Conservation (phyloP, 805 yeast genomes). For the Metschnikowia sp. region DNA sequence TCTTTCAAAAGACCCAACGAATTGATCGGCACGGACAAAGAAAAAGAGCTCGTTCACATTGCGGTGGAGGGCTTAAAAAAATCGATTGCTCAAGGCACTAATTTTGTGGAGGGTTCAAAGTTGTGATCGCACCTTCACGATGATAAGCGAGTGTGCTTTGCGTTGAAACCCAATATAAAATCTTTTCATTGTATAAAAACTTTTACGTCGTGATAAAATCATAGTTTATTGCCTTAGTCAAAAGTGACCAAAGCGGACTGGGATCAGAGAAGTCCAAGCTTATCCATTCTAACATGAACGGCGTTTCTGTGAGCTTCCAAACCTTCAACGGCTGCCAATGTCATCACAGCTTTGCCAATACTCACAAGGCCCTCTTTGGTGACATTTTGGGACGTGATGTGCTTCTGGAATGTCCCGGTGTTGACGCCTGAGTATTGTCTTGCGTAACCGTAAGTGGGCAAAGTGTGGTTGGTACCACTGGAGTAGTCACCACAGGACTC, state of each 20-base stretch:
- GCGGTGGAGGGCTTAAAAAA: constrained; percentile 39
- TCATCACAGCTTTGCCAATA: constrained; percentile 96
- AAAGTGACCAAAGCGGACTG: too few species aligned
- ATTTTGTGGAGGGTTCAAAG: constrained; percentile 37
- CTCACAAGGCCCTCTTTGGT: constrained; percentile 78
- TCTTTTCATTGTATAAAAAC: too few species aligned
- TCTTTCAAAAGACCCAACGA: constrained; percentile 36
- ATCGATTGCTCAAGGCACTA: constrained; percentile 40
- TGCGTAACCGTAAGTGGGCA: constrained; percentile 98
- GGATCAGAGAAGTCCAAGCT: constrained; percentile 52
- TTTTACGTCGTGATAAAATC: too few species aligned
- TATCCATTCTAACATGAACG: constrained; percentile 88
- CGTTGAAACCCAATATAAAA: too few species aligned
- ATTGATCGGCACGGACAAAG: constrained; percentile 29
- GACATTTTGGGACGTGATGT: constrained; percentile 89
- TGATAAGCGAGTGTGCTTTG: not conserved
- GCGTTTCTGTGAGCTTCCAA: constrained; percentile 97
- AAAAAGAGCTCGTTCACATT: constrained; percentile 30
- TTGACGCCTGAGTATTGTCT: constrained; percentile 96
- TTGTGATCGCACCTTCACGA: constrained; percentile 21
- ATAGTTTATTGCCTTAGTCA: too few species aligned
- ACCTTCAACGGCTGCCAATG: constrained; percentile 93
- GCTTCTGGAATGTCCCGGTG: constrained; percentile 92
- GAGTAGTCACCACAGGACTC: constrained; percentile 99
- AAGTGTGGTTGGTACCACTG: constrained; percentile 95